Conservation (phyloP, 2,329 filamentous ascomycete genomes). For the Aureobasidium sp. region DNA sequence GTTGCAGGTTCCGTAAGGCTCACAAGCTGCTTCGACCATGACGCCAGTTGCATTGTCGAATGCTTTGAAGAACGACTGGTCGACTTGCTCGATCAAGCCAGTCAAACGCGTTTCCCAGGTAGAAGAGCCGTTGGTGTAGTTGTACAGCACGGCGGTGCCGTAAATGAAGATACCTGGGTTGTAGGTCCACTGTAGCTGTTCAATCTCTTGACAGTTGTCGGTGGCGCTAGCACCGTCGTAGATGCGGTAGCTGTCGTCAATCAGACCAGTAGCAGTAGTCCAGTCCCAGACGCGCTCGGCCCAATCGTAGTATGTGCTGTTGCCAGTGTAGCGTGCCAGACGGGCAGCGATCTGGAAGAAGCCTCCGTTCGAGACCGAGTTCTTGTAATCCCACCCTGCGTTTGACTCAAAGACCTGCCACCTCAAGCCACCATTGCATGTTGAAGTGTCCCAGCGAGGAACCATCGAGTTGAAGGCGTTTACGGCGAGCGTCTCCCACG, state of each 20-base stretch:
- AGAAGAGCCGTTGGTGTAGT: conserved; percentile 35
- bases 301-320: conserved; percentile 54
- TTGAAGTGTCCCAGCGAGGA: conserved; percentile 55
- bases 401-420: conserved; percentile 81
- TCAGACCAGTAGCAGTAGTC: conserved; percentile 42
- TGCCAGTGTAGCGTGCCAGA: conserved; percentile 29
- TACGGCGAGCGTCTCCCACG: conserved; percentile 68
- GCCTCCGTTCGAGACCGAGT: conserved; percentile 70
- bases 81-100: conserved; percentile 48
- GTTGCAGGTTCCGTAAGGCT: conserved; percentile 48
- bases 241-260: conserved; percentile 35
- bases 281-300: conserved; percentile 34
- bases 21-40: conserved; percentile 60
- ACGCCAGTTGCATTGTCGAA: conserved; percentile 42
- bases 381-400: conserved; percentile 66
- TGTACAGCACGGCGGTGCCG: conserved; percentile 49
- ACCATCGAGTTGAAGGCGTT: conserved; percentile 74
- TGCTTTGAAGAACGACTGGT: conserved; percentile 46
- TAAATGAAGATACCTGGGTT: conserved; percentile 45
- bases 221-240: conserved; percentile 38
- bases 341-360: conserved; percentile 69
- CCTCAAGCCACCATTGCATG: conserved; percentile 65
- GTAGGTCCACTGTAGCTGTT: conserved; percentile 40
- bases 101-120: conserved; percentile 45
- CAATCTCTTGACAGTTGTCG: conserved; percentile 35